Conservation (phyloP, 768 basidiomycete species). For the Pisolithus microcarpus region DNA sequence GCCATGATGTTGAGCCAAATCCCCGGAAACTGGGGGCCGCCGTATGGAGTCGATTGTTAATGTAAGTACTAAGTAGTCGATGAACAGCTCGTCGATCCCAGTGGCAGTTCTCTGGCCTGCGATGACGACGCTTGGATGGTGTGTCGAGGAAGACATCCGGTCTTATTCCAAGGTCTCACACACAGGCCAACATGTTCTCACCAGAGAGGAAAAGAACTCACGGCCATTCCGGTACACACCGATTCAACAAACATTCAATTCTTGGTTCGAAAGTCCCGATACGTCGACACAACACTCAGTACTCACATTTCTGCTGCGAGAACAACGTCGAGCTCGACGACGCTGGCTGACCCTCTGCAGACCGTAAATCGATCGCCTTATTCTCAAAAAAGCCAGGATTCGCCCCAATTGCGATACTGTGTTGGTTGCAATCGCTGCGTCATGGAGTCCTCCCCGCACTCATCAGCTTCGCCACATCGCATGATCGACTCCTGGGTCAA, state of each 20-base stretch:
- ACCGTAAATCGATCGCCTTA: background rate
- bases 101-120: too few species aligned
- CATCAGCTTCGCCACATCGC: constrained; percentile 17
- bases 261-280: background rate
- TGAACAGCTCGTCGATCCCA: background rate
- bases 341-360: background rate
- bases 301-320: background rate
- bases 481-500: constrained; percentile 24
- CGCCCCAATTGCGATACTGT: background rate
- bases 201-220: background rate
- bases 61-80: background rate
- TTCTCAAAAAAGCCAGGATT: background rate
- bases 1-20: background rate
- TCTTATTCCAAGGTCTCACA: background rate
- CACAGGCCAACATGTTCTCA: background rate
- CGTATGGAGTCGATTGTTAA: background rate
- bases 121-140: too few species aligned
- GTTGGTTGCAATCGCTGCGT: background rate
- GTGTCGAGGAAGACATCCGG: background rate
- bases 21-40: background rate
- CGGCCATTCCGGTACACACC: background rate
- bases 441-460: constrained; percentile 16
- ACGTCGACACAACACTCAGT: background rate
- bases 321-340: background rate
- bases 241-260: background rate